phyloP scores from a whole-genome alignment of 495 filamentous ascomycete genomes.

The Neurospora tetrasperma region DNA sequence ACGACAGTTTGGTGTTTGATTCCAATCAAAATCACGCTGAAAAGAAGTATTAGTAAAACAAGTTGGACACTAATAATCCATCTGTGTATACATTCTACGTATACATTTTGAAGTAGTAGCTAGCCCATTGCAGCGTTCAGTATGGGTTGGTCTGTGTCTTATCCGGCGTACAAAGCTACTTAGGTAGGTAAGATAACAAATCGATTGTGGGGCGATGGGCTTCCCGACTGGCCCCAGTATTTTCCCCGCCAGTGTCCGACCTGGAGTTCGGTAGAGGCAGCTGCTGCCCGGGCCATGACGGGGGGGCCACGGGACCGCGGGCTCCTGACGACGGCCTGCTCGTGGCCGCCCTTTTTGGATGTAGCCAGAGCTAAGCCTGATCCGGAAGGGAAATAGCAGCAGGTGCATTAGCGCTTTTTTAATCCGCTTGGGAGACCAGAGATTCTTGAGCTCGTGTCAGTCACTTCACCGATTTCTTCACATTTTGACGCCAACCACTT shows the following conservation, averaged over 20 bases:
- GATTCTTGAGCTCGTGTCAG: not conserved
- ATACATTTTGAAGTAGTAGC: no score
- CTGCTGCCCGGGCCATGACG: not conserved
- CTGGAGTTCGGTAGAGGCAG: not conserved
- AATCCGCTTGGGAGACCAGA: not conserved
- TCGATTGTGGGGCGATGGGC: not conserved
- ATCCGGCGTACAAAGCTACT: no score
- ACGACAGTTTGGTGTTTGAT: no score
- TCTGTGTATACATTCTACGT: no score
- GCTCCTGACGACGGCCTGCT: not conserved
- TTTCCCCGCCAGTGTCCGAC: not conserved
- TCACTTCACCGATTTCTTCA: not conserved
- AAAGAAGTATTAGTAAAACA: no score
- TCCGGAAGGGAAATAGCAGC: not conserved
- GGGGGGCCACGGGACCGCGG: not conserved
- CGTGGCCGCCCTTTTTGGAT: not conserved
- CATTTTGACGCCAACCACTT: not conserved
- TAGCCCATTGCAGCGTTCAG: no score
- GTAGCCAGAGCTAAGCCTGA: not conserved
- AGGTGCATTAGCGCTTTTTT: not conserved
- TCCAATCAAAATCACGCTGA: no score
- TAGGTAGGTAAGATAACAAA: not conserved
- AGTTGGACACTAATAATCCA: no score
- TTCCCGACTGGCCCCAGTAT: not conserved
- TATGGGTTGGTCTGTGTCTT: no score